These are phyloP conservation scores for Trichoderma hamatum DNA, from an alignment of 2,329 filamentous ascomycete species.

Conservation along the genomic window DNA sequence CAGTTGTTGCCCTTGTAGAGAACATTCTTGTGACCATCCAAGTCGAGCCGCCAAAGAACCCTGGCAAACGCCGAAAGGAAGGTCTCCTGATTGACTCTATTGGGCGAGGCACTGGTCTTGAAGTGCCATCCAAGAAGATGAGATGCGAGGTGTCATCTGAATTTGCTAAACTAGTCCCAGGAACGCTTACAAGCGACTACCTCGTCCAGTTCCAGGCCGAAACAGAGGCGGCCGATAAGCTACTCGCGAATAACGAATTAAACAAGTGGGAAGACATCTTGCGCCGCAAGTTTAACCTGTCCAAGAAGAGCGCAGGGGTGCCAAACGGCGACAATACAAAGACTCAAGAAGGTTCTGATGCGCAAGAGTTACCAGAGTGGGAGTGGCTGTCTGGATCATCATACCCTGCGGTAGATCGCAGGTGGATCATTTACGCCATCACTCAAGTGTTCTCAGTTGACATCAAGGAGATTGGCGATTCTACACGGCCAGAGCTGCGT, in stretches of 20 bases:
- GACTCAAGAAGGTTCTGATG: constrained; percentile 30
- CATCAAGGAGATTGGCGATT: constrained; percentile 43
- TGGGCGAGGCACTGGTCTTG: constrained; percentile 60
- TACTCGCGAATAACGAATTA: constrained; percentile 51
- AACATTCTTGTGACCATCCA: constrained; percentile 69
- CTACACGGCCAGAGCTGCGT: constrained; percentile 37
- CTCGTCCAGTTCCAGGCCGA: constrained; percentile 50
- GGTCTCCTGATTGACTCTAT: constrained; percentile 74
- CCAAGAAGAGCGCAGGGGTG: constrained; percentile 31
- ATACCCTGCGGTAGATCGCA: constrained; percentile 62
- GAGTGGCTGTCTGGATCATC: constrained; percentile 49
- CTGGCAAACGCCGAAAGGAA: constrained; percentile 59
- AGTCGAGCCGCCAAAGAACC: constrained; percentile 61
- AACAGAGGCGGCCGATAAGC: constrained; percentile 51
- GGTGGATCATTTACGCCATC: constrained; percentile 67
- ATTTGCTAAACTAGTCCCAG: constrained; percentile 48
- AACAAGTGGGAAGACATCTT: constrained; percentile 54
- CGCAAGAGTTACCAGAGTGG: constrained; percentile 51
- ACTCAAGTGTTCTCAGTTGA: constrained; percentile 63
- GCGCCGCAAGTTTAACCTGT: constrained; percentile 53
- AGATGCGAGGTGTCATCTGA: constrained; percentile 39
- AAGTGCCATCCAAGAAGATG: constrained; percentile 41
- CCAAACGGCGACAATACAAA: constrained; percentile 31
- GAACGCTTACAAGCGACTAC: constrained; percentile 55
- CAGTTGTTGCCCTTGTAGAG: constrained; percentile 66